Base-by-base conservation (phyloP, 352 stramenopile genomes). In the Phytophthora idaei region DNA sequence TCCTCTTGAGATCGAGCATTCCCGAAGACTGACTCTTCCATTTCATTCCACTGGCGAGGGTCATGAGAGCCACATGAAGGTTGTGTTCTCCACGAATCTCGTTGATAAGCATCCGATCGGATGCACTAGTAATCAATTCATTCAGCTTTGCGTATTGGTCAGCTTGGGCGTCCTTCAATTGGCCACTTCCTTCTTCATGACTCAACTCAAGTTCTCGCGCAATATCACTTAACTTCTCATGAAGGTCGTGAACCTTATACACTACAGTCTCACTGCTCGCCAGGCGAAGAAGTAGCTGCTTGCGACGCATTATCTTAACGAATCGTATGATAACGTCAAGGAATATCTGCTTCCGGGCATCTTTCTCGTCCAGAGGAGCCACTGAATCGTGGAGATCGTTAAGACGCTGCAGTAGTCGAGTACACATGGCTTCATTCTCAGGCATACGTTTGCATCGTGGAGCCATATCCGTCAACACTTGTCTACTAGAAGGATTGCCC, bases 261-360 rank as follows among this genome's bases (percentile, higher is more conserved):
- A 36, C 1, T 4, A 51, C 29, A 14, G 54, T 45, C 41, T 52
- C 41, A n/a, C 42, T 45, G 29, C 15, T 61, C 27, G 54, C 54
- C 15, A 61, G 42, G 7, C 54, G 41, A 7, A 45, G 7, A 1
- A 72, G 64, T 29, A 67, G 15, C 28, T 45, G 49, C 11, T 53
- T 52, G 9, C 37, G 27, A 39, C 28, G 48, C 44, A 58, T 57
- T 41, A 61, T 14, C 9, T 47, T 63, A 17, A 42, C 25, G 21
- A 74, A 59, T 10, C 34, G 25, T 28, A 52, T 25, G 15, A 68
- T 39, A 15, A 63, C 54, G 8, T 58, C 31, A 27, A 45, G 47
- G 37, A 59, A 69, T 4, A 42, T 39, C 15, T 21, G 58, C 14
- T 61, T 52, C 57, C 88, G 80, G 8, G 90, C 60, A 52, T 89